Conservation (phyloP, 2,329 filamentous ascomycete genomes). For the Diaporthe ampelina region DNA sequence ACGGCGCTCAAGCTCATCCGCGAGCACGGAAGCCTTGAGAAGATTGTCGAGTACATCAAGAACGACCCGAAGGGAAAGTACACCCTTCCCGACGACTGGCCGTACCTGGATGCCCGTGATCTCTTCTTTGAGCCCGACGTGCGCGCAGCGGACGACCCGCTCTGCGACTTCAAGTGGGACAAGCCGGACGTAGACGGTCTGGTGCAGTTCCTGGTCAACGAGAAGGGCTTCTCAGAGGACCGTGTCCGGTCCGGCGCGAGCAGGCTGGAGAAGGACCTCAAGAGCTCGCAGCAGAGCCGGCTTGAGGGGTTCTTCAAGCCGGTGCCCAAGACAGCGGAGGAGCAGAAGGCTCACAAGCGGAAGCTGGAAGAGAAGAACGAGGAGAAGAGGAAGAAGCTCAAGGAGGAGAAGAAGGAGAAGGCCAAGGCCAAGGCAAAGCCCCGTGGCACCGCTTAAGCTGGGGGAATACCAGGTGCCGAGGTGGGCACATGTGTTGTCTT, state of each 20-base stretch:
- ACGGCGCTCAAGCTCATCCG: conserved; percentile 95
- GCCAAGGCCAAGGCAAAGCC: conserved; percentile 91
- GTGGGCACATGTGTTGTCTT: conserved; percentile 13
- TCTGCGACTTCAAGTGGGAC: conserved; percentile 99
- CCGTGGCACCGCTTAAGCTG: conserved; percentile 68
- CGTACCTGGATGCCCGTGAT: conserved; percentile 89
- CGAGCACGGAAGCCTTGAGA: conserved; percentile 89
- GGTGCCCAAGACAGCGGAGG: conserved; percentile 86
- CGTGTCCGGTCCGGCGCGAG: conserved; percentile 84
- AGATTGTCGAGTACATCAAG: conserved; percentile 84
- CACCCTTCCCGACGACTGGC: conserved; percentile 95
- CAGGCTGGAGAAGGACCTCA: conserved; percentile 89
- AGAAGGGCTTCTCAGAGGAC: conserved; percentile 98
- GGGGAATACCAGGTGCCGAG: not conserved
- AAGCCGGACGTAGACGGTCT: conserved; percentile 91
- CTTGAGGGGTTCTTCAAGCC: conserved; percentile 98
- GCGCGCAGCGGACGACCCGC: conserved; percentile 81
- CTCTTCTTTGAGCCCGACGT: conserved; percentile 96
- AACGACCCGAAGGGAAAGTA: conserved; percentile 85
- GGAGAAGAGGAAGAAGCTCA: conserved; percentile 94
- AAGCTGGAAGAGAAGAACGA: conserved; percentile 94
- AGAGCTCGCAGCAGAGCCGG: conserved; percentile 89
- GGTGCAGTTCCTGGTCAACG: conserved; percentile 88
- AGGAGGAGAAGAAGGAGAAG: conserved; percentile 96
- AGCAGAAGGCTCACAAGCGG: conserved; percentile 88